These are phyloP conservation scores for Mortierella hygrophila DNA, from an alignment of 192 early-diverging fungal species.

Conservation along the genomic window DNA sequence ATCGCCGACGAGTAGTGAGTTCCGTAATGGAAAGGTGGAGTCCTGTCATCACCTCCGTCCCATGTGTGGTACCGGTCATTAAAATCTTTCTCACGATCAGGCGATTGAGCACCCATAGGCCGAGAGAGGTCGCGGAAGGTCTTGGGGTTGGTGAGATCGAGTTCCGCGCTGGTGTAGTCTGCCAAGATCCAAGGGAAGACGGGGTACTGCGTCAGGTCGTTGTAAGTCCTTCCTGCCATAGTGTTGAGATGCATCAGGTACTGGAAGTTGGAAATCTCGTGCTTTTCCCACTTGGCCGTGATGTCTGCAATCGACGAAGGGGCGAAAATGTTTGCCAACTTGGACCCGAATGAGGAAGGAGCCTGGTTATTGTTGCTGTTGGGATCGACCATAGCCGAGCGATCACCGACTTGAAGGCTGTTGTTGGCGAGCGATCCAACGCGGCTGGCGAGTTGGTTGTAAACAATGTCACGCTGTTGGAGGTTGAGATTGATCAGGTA, in stretches of 20 bases:
- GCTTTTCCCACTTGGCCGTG: conserved; percentile 84
- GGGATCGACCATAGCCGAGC: conserved; percentile 52
- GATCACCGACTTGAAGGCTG: conserved; percentile 63
- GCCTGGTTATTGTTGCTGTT: conserved; percentile 50
- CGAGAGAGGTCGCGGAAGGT: conserved; percentile 91
- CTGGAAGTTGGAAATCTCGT: conserved; percentile 96
- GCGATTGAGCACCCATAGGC: conserved; percentile 90
- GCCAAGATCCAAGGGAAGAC: conserved; percentile 96
- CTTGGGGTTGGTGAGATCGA: conserved; percentile 82
- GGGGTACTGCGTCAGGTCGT: conserved; percentile 96
- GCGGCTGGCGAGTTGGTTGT: conserved; percentile 70
- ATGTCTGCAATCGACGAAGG: conserved; percentile 74
- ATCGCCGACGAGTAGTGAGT: conserved; percentile 97
- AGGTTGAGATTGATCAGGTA: conserved; percentile 79
- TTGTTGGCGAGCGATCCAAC: conserved; percentile 60
- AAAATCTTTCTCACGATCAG: conserved; percentile 74
- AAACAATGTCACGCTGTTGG: conserved; percentile 75
- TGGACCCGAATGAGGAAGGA: conserved; percentile 56
- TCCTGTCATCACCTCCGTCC: conserved; percentile 64
- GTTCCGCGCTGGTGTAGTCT: conserved; percentile 81
- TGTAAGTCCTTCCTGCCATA: conserved; percentile 84
- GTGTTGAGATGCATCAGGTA: conserved; percentile 96
- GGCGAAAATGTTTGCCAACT: conserved; percentile 73
- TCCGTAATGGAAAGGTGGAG: conserved; percentile 91
- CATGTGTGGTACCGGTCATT: conserved; percentile 72